Conservation (phyloP, 2,329 filamentous ascomycete species). For the Ophiocordyceps australis region DNA sequence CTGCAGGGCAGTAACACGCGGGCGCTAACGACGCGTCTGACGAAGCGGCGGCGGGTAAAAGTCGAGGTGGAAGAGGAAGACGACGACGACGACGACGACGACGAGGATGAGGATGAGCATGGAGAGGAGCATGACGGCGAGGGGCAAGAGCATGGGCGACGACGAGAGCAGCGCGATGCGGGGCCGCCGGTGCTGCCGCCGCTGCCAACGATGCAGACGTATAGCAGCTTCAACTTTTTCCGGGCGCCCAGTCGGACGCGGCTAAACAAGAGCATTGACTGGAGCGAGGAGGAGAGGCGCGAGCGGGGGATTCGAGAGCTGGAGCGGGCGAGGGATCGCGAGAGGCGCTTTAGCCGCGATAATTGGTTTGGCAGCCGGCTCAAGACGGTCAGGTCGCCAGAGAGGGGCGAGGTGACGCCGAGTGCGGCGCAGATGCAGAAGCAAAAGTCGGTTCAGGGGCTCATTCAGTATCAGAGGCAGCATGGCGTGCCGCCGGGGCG, state of each 20-base stretch:
- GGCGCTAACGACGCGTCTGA: conserved; percentile 8
- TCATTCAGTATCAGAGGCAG: too few relatives aligned
- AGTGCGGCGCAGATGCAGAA: conserved; percentile 1
- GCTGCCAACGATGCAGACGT: conserved; percentile 14
- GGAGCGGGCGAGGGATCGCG: conserved; percentile 5
- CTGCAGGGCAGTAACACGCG: conserved; percentile 7
- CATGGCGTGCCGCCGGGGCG: too few relatives aligned
- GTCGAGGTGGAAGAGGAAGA: too few relatives aligned
- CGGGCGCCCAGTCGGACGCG: conserved; percentile 2
- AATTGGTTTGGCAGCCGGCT: conserved; percentile 12
- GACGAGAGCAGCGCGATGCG: too few relatives aligned
- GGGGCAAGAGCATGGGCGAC: too few relatives aligned
- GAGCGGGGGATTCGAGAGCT: background rate
- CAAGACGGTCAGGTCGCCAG: conserved; percentile 16
- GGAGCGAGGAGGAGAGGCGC: conserved; percentile 6
- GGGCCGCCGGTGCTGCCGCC: conserved; percentile 11
- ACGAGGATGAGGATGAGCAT: too few relatives aligned
- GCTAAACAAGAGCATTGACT: too few relatives aligned
- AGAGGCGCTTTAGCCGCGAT: conserved; percentile 10
- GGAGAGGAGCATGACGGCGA: too few relatives aligned
- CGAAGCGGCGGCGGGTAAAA: conserved; percentile 10
- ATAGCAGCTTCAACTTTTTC: conserved; percentile 12
- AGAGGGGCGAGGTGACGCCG: conserved; percentile 7
- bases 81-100: too few relatives aligned
- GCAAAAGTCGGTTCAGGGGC: too few relatives aligned